Percentiles rank a stretch among this genome's conserved stretches.
Evolutionary conservation across 2,329 filamentous ascomycete species (phyloP).

Genomic region (Metarhizium guizhouense): DNA sequence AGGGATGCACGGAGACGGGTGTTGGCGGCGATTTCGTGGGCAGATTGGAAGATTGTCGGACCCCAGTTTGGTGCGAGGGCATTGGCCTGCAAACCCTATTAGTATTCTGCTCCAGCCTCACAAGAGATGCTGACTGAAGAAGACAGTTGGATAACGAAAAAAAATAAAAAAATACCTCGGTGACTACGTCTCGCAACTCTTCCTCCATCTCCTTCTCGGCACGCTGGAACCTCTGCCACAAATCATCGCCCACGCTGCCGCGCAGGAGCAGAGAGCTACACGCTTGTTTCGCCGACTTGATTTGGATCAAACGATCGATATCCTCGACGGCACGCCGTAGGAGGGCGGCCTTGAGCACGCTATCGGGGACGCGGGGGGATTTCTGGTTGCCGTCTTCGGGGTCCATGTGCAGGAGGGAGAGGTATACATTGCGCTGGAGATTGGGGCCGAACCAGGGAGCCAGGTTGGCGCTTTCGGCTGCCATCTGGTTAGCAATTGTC

Average conservation of each 20-base stretch:
- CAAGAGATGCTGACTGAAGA: neutral
- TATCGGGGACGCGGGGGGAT: slow-evolving; percentile 64
- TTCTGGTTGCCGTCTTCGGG: slow-evolving; percentile 57
- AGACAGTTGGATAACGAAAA: slow-evolving; percentile 1
- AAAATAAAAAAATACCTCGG: slow-evolving; percentile 52
- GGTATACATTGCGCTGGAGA: slow-evolving; percentile 87
- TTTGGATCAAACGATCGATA: slow-evolving; percentile 81
- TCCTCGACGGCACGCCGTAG: slow-evolving; percentile 86
- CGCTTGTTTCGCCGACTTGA: slow-evolving; percentile 82
- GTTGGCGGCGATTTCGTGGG: slow-evolving; percentile 92
- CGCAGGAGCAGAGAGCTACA: slow-evolving; percentile 75
- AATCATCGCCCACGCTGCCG: slow-evolving; percentile 89
- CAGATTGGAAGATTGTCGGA: slow-evolving; percentile 90
- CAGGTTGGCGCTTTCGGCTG: slow-evolving; percentile 72
- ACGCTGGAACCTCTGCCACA: slow-evolving; percentile 85
- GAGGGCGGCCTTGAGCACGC: slow-evolving; percentile 78
- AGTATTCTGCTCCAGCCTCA: neutral
- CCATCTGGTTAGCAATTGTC: slow-evolving; percentile 8
- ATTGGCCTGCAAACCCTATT: slow-evolving; percentile 58
- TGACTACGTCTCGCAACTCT: slow-evolving; percentile 87
- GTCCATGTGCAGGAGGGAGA: slow-evolving; percentile 77
- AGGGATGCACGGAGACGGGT: slow-evolving; percentile 64
- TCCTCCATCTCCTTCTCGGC: slow-evolving; percentile 98
- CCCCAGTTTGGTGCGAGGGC: slow-evolving; percentile 85
- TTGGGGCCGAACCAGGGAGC: slow-evolving; percentile 92